Percentiles rank a stretch among this genome's conserved stretches.
phyloP scores from a whole-genome alignment of 257 asterid genomes.

The Ballota nigra region DNA sequence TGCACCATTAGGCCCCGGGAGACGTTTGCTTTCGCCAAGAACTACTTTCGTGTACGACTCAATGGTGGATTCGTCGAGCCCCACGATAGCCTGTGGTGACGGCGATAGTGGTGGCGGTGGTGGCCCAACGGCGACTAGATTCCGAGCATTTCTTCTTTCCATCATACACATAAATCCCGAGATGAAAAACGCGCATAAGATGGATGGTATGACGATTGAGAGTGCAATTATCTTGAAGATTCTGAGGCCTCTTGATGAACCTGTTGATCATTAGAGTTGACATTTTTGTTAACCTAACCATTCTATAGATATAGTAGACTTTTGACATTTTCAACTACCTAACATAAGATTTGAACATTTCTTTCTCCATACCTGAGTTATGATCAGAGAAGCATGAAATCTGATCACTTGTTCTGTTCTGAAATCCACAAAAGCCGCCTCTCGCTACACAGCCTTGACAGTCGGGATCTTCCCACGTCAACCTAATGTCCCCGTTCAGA shows the following conservation, averaged over 20 bases:
- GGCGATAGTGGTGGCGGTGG: constrained; percentile 20
- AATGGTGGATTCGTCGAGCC: constrained; percentile 63
- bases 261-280: constrained; percentile 28
- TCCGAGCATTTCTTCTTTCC: constrained; percentile 26
- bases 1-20: constrained; percentile 56
- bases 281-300: background rate
- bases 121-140: constrained; percentile 18
- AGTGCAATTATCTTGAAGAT: constrained; percentile 38
- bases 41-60: constrained; percentile 63
- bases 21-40: constrained; percentile 63
- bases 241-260: constrained; percentile 21
- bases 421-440: constrained; percentile 43
- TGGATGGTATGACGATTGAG: constrained; percentile 41
- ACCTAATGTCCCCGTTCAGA: constrained; percentile 26
- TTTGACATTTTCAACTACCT: constrained; percentile 19
- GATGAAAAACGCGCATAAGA: constrained; percentile 35
- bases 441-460: constrained; percentile 43
- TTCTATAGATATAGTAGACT: constrained; percentile 10
- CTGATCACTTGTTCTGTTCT: constrained; percentile 24
- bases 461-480: constrained; percentile 42
- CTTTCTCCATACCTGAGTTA: constrained; percentile 26
- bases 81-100: constrained; percentile 18
- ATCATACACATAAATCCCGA: constrained; percentile 31
- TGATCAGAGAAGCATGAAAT: constrained; percentile 28
- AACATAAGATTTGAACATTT: background rate